Percentiles rank a stretch among this genome's conserved stretches.
phyloP scores from a whole-genome alignment of 73 alveolate genomes.

The Durusdinium trenchii region DNA sequence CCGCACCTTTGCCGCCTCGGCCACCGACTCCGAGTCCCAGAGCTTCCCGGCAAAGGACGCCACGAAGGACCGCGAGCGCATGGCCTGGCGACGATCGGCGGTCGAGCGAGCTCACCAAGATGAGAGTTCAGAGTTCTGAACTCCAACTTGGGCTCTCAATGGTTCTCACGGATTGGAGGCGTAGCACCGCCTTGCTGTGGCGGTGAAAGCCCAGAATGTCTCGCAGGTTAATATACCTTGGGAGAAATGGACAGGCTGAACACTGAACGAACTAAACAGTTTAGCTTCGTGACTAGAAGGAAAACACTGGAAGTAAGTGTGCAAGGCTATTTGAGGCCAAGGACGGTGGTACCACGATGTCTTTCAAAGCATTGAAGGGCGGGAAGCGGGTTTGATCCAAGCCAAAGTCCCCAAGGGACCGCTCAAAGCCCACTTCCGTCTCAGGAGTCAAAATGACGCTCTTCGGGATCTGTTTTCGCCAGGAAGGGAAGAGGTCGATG shows the following conservation, averaged over 20 bases:
- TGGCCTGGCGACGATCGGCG: neutral
- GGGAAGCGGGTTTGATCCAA: constrained; percentile 60
- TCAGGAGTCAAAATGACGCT: constrained; percentile 85
- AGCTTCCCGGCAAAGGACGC: constrained; percentile 93
- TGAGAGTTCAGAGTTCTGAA: neutral
- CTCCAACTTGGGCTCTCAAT: neutral
- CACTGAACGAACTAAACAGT: neutral
- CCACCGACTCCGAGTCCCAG: constrained; percentile 74
- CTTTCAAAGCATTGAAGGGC: constrained; percentile 92
- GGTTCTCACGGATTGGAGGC: neutral
- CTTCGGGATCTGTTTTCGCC: constrained; percentile 84
- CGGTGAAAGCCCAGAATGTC: constrained; percentile 79
- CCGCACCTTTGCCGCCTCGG: constrained; percentile 90
- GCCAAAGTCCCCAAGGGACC: constrained; percentile 73
- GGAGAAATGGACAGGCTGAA: neutral
- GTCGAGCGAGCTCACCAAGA: neutral
- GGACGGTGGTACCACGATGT: constrained; percentile 69
- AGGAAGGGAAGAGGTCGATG: constrained; percentile 84
- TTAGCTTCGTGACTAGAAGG: too few species aligned
- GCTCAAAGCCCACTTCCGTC: constrained; percentile 93
- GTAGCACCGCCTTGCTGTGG: constrained; percentile 21
- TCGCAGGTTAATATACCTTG: constrained; percentile 46
- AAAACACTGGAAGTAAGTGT: neutral
- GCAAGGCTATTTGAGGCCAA: neutral
- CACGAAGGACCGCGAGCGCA: constrained; percentile 45